phyloP scores from a whole-genome alignment of 371 early-diverging fungal genomes.

The Mortierella sp. region DNA sequence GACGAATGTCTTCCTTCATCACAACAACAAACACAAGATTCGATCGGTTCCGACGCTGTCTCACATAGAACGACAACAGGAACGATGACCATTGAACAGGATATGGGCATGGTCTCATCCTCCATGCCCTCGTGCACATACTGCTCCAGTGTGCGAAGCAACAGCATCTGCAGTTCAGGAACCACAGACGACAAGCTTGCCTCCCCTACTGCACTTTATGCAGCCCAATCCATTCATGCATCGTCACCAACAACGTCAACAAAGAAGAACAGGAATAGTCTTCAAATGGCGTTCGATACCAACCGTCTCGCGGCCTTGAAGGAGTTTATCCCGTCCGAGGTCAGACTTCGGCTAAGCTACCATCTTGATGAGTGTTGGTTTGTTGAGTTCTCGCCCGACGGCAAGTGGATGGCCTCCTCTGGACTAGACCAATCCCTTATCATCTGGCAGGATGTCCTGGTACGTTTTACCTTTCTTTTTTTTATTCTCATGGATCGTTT shows the following conservation, averaged over 20 bases:
- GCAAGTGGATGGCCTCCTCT: slow-evolving; percentile 47
- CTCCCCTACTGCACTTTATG: background rate
- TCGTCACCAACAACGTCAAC: background rate
- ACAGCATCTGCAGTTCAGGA: slow-evolving; percentile 41
- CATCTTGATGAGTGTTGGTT: slow-evolving; percentile 58
- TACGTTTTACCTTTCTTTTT: slow-evolving; percentile 18
- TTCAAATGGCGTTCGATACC: slow-evolving; percentile 24
- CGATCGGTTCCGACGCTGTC: background rate
- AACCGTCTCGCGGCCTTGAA: slow-evolving; percentile 20
- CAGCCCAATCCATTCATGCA: background rate
- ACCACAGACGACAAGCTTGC: slow-evolving; percentile 18
- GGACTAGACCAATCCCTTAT: slow-evolving; percentile 40
- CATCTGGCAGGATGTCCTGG: slow-evolving; percentile 40
- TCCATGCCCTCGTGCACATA: slow-evolving; percentile 34
- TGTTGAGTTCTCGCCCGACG: slow-evolving; percentile 52
- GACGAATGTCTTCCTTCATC: slow-evolving; percentile 12
- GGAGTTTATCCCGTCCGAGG: slow-evolving; percentile 35
- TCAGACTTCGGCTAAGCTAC: slow-evolving; percentile 40
- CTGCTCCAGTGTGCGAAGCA: slow-evolving; percentile 44
- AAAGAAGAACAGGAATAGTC: background rate
- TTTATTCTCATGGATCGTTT: background rate
- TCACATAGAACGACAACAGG: background rate
- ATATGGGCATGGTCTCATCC: slow-evolving; percentile 24
- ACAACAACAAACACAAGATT: background rate
- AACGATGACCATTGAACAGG: slow-evolving; percentile 13